Evolutionary conservation across 768 basidiomycete genomes (phyloP).

Genomic region (Termitomyces sp.): DNA sequence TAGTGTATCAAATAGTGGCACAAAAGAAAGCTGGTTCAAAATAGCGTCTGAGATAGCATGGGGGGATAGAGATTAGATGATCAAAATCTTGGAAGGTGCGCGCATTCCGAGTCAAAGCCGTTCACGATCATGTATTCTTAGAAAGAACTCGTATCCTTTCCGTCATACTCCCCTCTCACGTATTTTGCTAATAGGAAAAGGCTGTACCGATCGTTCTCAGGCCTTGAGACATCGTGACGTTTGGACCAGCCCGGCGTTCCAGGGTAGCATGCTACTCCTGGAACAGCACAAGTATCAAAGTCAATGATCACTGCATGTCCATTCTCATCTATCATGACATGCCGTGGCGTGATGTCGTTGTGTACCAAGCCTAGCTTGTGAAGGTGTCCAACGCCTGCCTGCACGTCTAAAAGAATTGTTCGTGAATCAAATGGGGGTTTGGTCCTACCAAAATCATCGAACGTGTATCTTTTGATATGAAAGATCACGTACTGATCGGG

Average conservation of each 20-base stretch:
- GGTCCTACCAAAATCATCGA: neutral
- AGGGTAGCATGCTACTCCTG: constrained; percentile 4
- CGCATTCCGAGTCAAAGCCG: neutral
- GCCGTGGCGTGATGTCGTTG: constrained; percentile 6
- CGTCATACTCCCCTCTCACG: constrained; percentile 5
- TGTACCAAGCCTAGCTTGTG: constrained; percentile 5
- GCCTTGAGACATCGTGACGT: constrained; percentile 4
- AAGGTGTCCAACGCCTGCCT: constrained; percentile 3
- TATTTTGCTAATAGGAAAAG: constrained; percentile 6
- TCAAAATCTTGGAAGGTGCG: neutral
- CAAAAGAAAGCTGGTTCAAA: neutral
- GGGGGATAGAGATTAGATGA: neutral
- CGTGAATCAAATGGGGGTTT: constrained; percentile 6
- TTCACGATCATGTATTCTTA: neutral
- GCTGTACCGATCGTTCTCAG: constrained; percentile 4
- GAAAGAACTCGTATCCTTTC: constrained; percentile 1
- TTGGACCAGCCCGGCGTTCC: constrained; percentile 6
- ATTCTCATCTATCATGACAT: constrained; percentile 5
- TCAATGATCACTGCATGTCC: constrained; percentile 5
- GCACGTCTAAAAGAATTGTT: neutral
- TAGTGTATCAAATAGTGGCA: neutral
- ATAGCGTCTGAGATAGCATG: neutral
- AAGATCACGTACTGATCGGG: neutral
- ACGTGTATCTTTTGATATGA: neutral
- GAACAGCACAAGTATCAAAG: constrained; percentile 5